Evolutionary conservation across 768 basidiomycete genomes (phyloP), one percentile per base, ranked within the genome.

Genomic region (Boletus edulis): DNA sequence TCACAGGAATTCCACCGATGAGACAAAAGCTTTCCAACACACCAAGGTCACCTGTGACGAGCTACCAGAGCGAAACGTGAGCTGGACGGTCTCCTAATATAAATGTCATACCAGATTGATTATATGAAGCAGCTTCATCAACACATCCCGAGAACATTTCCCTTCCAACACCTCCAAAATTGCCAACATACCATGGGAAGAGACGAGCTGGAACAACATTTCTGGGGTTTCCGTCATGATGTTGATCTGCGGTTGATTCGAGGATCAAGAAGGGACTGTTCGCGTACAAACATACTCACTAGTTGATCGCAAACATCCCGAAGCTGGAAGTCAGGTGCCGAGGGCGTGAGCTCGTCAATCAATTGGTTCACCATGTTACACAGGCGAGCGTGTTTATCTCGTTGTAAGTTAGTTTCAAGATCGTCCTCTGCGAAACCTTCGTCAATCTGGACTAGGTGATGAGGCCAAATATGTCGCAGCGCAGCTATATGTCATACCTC

Each of bases 11-110:
- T 14, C 96, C 96, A 31, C 89, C 90, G 63, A 94, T 89, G 51
- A 98, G 76, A 72, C 96, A 98, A 73, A 98, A 93, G 62, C 94
- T 93, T 71, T 99, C 97, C 64, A 98, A 73, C 64, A 91, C 87
- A 4, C 86, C 89, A 24, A 92, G 77, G 63, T 98, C 94, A 6
- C 80, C 78, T 13, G 77, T 85, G 35, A 85, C 84, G 38, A 86
- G 76, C 85, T 86, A 51, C 17, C 41, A 31, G 45, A 29, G 11
- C 22, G 34, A 3, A 3, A 54, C 18, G 53, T 50, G 37, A 58
- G 44, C 20, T 31, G 13, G 12, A 10, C 12, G 39, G 9, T 37
- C 41, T 13, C 44, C n/a, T 39, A 11, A n/a, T 31, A 48, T 32
- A 29, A 24, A 15, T 17, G 20, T 39, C 56, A 49, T 58, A 95